Base-by-base conservation (phyloP, 2,329 filamentous ascomycete genomes). In the Zalaria sp. region DNA sequence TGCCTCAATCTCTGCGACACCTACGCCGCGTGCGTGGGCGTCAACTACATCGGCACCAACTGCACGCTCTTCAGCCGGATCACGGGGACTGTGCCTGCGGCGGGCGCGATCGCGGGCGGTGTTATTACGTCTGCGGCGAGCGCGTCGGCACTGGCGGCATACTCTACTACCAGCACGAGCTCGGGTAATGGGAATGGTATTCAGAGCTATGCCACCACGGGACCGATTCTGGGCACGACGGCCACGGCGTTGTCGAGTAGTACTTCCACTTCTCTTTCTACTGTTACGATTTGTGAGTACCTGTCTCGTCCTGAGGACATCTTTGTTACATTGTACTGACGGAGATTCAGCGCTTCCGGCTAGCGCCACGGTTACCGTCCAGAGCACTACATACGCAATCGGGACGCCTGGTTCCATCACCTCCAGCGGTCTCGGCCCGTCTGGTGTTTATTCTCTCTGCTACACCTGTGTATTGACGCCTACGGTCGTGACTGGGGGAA, bases 31-130 rank as follows among this genome's bases (percentile, higher is more conserved):
- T 59, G 57, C 37, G 51, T 53, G 5, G 55, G 51, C 1, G 46
- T 53, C 36, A 55, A 57, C 34, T 57, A 53, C 40, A 46, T 53
- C 18, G 48, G 43, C 5, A 51, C 40, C 18, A 46, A 53, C 10
- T 59, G 56, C 40, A 56, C 52, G 1, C 37, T 58, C 5, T 51
- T 58, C 37, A 55, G 52, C 38, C 29, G 46, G 3, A 46, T 57
- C 5, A 53, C 51, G 9, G 54, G 56, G 5, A 49, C 50, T 9
- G 37, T 49, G 7, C 43, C 48, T 18, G 51, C 50, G 35, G 55
- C 49, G 10, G 45, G 53, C 2, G 51, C 47, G 26, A 40, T 47
- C 32, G 45, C 40, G 3, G 45, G 43, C 10, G 41, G 18, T 18
- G 18, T 18, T 18, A 18, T 18, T 18, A 18, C 18, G 18, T 18